These are phyloP conservation scores for Butyriboletus loyo DNA, from an alignment of 768 basidiomycete genomes.

Conservation along the genomic window DNA sequence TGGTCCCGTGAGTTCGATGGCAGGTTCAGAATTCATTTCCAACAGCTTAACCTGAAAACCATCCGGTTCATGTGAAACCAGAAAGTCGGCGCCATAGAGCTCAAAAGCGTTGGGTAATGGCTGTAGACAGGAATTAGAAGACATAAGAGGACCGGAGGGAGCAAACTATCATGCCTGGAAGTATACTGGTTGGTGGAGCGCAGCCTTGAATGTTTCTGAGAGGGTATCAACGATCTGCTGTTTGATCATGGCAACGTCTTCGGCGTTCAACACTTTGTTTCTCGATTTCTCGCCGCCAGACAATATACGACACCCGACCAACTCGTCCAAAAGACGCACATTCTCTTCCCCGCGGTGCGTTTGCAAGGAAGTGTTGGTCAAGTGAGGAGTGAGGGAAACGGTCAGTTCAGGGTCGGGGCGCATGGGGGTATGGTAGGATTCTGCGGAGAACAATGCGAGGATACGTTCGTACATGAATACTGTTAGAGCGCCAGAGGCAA, in stretches of 20 bases:
- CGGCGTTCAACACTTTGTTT: slow-evolving; percentile 16
- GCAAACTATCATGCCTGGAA: slow-evolving; percentile 60
- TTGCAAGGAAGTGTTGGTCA: slow-evolving; percentile 93
- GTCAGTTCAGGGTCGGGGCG: slow-evolving; percentile 26
- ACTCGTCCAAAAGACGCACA: slow-evolving; percentile 78
- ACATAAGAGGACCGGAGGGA: neutral
- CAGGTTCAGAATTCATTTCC: slow-evolving; percentile 94
- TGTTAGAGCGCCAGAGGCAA: slow-evolving; percentile 71
- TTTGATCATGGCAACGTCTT: slow-evolving; percentile 51
- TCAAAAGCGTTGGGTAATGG: slow-evolving; percentile 91
- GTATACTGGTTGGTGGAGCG: slow-evolving; percentile 73
- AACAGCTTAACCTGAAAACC: slow-evolving; percentile 67
- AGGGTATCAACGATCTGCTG: slow-evolving; percentile 63
- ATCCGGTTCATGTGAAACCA: slow-evolving; percentile 51
- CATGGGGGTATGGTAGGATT: slow-evolving; percentile 57
- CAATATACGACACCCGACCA: slow-evolving; percentile 62
- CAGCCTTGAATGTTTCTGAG: slow-evolving; percentile 83
- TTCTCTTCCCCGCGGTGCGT: slow-evolving; percentile 58
- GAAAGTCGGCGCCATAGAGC: slow-evolving; percentile 91
- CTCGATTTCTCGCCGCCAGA: slow-evolving; percentile 26
- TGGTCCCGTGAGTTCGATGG: slow-evolving; percentile 89
- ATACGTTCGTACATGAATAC: slow-evolving; percentile 81
- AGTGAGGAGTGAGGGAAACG: slow-evolving; percentile 57
- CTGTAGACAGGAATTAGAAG: slow-evolving; percentile 36
- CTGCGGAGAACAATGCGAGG: slow-evolving; percentile 83